A percentile compares a stretch with the other conserved stretches of the same genome.
Evolutionary conservation across 1,284 basidiomycete species (phyloP).

Genomic region (Vanrija sp.): DNA sequence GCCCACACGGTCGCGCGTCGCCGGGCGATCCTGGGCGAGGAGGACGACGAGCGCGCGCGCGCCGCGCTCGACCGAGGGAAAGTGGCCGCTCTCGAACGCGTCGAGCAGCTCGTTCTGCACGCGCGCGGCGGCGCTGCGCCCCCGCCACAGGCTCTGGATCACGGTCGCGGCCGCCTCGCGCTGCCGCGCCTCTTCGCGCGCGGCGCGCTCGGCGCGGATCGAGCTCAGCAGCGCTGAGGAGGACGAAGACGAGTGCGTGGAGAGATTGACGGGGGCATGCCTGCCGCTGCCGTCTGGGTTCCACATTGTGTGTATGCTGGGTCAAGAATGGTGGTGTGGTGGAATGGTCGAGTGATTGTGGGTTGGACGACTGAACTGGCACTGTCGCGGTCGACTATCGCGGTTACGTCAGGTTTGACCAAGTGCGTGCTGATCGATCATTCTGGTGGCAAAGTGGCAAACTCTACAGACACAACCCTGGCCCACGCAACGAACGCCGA

Average conservation of each 20-base stretch:
- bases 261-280: slow-evolving; percentile 33
- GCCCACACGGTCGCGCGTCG: slow-evolving; percentile 6
- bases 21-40: slow-evolving; percentile 1
- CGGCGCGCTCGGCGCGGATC: slow-evolving; percentile 36
- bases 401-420: too few species aligned
- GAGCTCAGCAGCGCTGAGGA: slow-evolving; percentile 32
- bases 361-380: too few species aligned
- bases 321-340: not conserved
- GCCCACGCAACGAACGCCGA: too few species aligned
- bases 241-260: slow-evolving; percentile 33
- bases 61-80: slow-evolving; percentile 3
- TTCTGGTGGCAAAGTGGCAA: too few species aligned
- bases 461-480: too few species aligned
- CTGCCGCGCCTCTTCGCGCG: slow-evolving; percentile 32
- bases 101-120: slow-evolving; percentile 1
- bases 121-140: slow-evolving; percentile 12
- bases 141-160: slow-evolving; percentile 45
- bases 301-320: slow-evolving; percentile 6
- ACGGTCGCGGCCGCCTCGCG: slow-evolving; percentile 28
- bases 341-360: not conserved
- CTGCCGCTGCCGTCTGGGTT: slow-evolving; percentile 17
- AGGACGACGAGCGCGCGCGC: slow-evolving; percentile 18
- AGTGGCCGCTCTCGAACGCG: not conserved
- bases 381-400: too few species aligned
- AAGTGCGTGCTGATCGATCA: too few species aligned